phyloP scores from a whole-genome alignment of 495 filamentous ascomycete species.

The Aspergillus biplanus region DNA sequence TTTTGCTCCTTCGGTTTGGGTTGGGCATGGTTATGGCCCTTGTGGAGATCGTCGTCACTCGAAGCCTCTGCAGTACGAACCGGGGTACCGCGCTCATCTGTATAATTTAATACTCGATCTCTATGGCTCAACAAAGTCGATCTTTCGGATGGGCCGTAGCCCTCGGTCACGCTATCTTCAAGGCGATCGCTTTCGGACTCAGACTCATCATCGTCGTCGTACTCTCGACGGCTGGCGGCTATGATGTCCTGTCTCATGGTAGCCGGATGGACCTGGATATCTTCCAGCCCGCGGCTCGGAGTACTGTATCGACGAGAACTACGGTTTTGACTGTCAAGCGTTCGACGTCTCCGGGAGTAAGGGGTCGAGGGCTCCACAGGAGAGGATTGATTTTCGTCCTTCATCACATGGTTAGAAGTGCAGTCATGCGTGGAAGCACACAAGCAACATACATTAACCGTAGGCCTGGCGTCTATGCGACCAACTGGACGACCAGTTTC shows the following conservation, averaged over 20 bases:
- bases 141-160: constrained; percentile 43
- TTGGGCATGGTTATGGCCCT: constrained; percentile 77
- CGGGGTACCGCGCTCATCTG: constrained; percentile 35
- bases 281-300: constrained; percentile 60
- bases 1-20: constrained; percentile 64
- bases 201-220: constrained; percentile 54
- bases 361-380: constrained; percentile 35
- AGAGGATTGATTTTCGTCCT: constrained; percentile 20
- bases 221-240: constrained; percentile 62
- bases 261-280: constrained; percentile 85
- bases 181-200: constrained; percentile 57
- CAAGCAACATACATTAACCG: constrained; percentile 51
- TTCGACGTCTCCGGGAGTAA: constrained; percentile 35
- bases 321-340: constrained; percentile 44
- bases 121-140: constrained; percentile 40
- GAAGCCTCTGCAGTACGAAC: constrained; percentile 13
- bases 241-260: constrained; percentile 92
- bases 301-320: constrained; percentile 58
- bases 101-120: constrained; percentile 43
- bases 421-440: constrained; percentile 22
- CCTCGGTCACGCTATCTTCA: constrained; percentile 51
- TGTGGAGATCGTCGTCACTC: constrained; percentile 42
- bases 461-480: constrained; percentile 47
- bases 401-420: not conserved
- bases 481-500: constrained; percentile 27